Base-by-base conservation (phyloP, 2,329 filamentous ascomycete species). In the Pseudogymnoascus sp. region DNA sequence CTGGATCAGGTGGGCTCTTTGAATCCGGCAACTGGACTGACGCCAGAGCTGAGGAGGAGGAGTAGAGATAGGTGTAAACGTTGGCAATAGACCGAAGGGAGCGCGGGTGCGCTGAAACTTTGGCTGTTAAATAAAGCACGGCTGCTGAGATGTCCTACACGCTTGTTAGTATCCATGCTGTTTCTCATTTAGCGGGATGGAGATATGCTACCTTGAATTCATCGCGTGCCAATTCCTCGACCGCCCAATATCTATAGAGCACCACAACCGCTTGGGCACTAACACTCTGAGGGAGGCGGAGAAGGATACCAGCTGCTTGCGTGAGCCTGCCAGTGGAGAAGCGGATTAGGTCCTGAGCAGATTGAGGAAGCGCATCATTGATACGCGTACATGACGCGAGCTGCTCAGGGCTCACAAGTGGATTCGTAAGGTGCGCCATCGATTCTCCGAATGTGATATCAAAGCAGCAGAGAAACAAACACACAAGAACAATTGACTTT, bases 251-350 rank as follows among this genome's bases (percentile, higher is more conserved):
- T 12, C 93, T 84, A 60, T 88, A 87, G 35, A 96, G 84, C 0
- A 94, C 76, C 41, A 97, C 85, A 71, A 92, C 90, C 2, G 92
- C 91, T 70, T 92, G 90, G 4, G 92, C 90, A 39, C 94, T 90
- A 39, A 91, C 85, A 68, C 92, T 90, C 72, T 96, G 92, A 5
- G 91, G 90, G 39, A 97, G 80, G 58, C 90, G 85, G 2, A 99
- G 82, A 16, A 97, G 83, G 60, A 95, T 82, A 30, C 90, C 90
- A 9, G 90, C 89, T 22, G 88, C 85, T 75, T 94, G 90, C 2
- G 88, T 90, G 45, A 93, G 82, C 68, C 84, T 83, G 72, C 89
- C 86, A 36, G 88, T 87, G 61, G 87, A 82, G 73, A 87, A 88
- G 69, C 88, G 87, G 66, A 92, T 79, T 65, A 84, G 82, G 71